Percentiles rank a stretch among this genome's conserved stretches.
Evolutionary conservation across 2,329 filamentous ascomycete species (phyloP).

Genomic region (Ophiocordyceps polyrhachis-furcata): DNA sequence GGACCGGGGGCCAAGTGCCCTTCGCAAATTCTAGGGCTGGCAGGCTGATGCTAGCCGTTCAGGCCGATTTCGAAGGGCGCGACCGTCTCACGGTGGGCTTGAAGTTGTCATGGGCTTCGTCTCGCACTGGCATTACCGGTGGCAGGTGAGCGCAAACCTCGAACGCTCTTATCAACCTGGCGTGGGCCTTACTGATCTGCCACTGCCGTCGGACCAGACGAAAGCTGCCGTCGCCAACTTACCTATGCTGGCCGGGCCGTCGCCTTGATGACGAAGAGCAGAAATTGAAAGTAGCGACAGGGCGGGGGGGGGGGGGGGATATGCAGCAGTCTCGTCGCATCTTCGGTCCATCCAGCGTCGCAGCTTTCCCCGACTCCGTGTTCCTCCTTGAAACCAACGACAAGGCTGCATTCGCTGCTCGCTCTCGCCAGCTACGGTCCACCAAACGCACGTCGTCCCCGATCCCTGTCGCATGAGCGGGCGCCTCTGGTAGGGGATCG

Average conservation of each 20-base stretch:
- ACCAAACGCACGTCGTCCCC: background rate
- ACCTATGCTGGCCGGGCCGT: too few relatives aligned
- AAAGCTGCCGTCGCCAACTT: too few relatives aligned
- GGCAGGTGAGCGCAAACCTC: too few relatives aligned
- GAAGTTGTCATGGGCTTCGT: background rate
- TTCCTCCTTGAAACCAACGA: constrained; percentile 1
- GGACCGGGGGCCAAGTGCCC: background rate
- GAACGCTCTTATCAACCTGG: too few relatives aligned
- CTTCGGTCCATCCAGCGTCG: background rate
- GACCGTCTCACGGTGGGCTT: background rate
- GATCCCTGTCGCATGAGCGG: background rate
- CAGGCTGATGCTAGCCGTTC: background rate
- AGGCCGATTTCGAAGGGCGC: background rate
- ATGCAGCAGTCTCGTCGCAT: background rate
- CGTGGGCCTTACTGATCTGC: too few relatives aligned
- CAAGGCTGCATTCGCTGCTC: background rate
- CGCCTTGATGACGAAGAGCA: too few relatives aligned
- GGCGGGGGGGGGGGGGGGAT: background rate
- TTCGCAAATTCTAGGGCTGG: background rate
- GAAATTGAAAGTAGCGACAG: background rate
- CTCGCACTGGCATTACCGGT: background rate
- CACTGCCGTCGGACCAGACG: too few relatives aligned
- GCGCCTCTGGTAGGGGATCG: background rate
- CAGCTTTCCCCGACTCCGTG: background rate
- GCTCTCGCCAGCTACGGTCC: background rate